Evolutionary conservation across 179 eudicot species (phyloP), one percentile per base, ranked within the genome.

Genomic region (Spergularia azorica): DNA sequence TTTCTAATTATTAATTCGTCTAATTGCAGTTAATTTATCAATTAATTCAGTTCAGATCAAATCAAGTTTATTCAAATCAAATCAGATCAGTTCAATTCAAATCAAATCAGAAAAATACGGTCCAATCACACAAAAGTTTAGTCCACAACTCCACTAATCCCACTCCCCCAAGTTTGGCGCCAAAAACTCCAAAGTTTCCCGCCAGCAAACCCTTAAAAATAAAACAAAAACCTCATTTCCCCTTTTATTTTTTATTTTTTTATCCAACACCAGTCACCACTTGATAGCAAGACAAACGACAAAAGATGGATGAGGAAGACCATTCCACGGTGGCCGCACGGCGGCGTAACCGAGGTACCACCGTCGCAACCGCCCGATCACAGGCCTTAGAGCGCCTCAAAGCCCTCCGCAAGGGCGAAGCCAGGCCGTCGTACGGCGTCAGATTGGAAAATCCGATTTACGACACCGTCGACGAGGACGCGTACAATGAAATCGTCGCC

Each of bases 401-500:
- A 79, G 84, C 97, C 0, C 60, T 75, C 77, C 90, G 90, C 7
- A 73, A 73, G 12, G 90, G 95, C 43, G 90, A 84, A 55, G 80
- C 87, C 60, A 89, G 87, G 1, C 76, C 83, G 26, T 67, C 82
- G 4, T 87, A 81, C 80, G 88, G 89, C 70, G 20, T 95, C 83
- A 90, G 89, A 55, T 65, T 91, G 14, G 98, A 94, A 5, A 81
- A 83, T 18, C 99, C 94, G 11, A 93, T 95, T 41, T 95, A 88
- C 86, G 99, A 95, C 87, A 85, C 89, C 0, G 91, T 95, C 13
- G 99, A 86, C 9, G 99, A 93, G 1, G 99, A 91, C 38, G 90
- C 91, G 88, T 95, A 95, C 86, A 86, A 88, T 3, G 77, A 80
- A 9, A 79, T 95, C 10, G 97, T 93, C n/a, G 89, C 91, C 0